Percentiles rank a stretch among this genome's conserved stretches.
phyloP scores from a whole-genome alignment of 352 stramenopile genomes.

The Globisporangium barbulae region DNA sequence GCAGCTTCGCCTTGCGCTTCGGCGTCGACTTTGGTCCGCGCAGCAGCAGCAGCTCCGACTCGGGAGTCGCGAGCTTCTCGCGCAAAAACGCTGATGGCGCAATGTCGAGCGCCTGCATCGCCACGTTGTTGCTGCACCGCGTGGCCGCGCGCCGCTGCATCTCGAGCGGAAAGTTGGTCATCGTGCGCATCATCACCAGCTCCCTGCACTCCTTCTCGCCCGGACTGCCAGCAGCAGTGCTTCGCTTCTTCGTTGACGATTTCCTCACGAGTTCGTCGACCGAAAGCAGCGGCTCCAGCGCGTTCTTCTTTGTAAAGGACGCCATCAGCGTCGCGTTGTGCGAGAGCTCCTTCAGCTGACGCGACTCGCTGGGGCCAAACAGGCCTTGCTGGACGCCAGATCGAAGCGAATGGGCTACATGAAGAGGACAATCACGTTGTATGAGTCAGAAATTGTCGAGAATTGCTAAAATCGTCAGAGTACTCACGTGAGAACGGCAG shows the following conservation, averaged over 20 bases:
- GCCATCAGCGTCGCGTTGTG: constrained; percentile 22
- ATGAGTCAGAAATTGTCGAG: not conserved
- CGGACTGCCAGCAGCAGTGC: not conserved
- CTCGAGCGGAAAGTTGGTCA: constrained; percentile 42
- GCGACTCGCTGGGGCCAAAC: constrained; percentile 41
- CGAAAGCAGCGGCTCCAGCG: constrained; percentile 25
- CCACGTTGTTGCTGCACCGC: not conserved
- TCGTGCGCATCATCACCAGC: constrained; percentile 20
- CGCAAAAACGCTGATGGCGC: constrained; percentile 41
- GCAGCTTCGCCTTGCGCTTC: constrained; percentile 24
- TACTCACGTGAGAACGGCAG: constrained; percentile 33
- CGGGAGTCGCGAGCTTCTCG: constrained; percentile 21
- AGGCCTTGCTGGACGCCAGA: constrained; percentile 36
- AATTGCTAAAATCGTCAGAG: not conserved
- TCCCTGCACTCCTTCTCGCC: constrained; percentile 19
- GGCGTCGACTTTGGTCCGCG: constrained; percentile 34
- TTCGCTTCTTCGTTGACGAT: constrained; percentile 6
- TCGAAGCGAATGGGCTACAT: constrained; percentile 29
- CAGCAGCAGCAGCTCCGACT: constrained; percentile 5
- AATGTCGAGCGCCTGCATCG: constrained; percentile 27
- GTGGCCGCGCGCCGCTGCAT: constrained; percentile 29
- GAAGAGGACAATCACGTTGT: not conserved
- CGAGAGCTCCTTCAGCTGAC: constrained; percentile 28
- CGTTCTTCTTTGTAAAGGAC: constrained; percentile 25
- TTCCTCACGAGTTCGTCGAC: constrained; percentile 22